Conservation (phyloP, 148 eudicot species). For the Polygonum maritimum region DNA sequence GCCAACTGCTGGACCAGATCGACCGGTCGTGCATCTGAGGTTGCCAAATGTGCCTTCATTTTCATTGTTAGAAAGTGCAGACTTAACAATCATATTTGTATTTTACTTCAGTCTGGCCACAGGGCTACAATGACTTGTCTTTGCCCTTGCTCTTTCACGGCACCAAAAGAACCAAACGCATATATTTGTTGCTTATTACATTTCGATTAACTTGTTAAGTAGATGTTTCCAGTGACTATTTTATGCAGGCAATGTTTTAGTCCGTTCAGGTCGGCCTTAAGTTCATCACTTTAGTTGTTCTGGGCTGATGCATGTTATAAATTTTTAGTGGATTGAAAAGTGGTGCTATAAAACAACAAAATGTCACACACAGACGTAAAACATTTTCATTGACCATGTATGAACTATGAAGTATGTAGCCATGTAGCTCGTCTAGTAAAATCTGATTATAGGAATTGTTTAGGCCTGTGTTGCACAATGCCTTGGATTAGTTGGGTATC, state of each 20-base stretch:
- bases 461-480: too few species aligned
- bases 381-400: too few species aligned
- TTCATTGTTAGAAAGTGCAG: constrained; percentile 1
- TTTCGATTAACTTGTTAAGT: not conserved
- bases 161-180: not conserved
- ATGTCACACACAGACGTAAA: too few species aligned
- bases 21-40: not conserved
- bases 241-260: not conserved
- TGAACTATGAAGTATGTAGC: too few species aligned
- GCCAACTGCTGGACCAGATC: not conserved
- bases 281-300: too few species aligned
- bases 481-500: too few species aligned
- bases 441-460: too few species aligned
- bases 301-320: too few species aligned
- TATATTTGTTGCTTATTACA: constrained; percentile 4
- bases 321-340: too few species aligned
- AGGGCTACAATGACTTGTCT: constrained; percentile 8
- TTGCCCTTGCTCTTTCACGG: constrained; percentile 3
- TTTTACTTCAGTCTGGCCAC: constrained; percentile 9
- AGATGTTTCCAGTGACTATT: not conserved
- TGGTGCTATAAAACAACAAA: too few species aligned
- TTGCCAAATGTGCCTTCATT: constrained; percentile 1
- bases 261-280: too few species aligned
- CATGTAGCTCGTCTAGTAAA: too few species aligned
- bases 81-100: not conserved